A percentile compares a stretch with the other conserved stretches of the same genome.
phyloP scores from a whole-genome alignment of 257 asterid genomes.

The Gentiana macrophylla region DNA sequence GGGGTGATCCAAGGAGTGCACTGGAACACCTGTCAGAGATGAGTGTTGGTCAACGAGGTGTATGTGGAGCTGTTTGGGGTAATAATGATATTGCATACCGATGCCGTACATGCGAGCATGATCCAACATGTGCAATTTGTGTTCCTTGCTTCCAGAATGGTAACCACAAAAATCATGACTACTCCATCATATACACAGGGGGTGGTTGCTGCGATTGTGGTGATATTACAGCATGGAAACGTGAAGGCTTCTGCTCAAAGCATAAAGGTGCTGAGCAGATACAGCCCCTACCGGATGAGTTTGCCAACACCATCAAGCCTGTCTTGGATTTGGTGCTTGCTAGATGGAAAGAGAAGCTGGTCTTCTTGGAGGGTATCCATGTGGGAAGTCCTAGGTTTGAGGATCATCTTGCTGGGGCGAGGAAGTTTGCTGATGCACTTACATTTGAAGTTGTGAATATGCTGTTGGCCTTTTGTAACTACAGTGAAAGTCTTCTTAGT shows the following conservation, averaged over 20 bases:
- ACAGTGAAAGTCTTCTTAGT: conserved; percentile 86
- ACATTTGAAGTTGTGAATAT: conserved; percentile 69
- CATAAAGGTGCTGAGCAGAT: conserved; percentile 89
- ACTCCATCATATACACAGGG: conserved; percentile 73
- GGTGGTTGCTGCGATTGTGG: conserved; percentile 99
- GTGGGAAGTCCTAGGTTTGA: conserved; percentile 30
- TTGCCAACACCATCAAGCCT: conserved; percentile 64
- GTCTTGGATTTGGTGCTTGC: conserved; percentile 55
- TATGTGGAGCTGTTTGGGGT: conserved; percentile 97
- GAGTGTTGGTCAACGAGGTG: conserved; percentile 61
- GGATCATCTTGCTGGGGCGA: conserved; percentile 26
- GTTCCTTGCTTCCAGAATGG: conserved; percentile 95
- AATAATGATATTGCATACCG: conserved; percentile 77
- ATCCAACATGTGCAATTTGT: conserved; percentile 95
- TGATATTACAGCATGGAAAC: conserved; percentile 96
- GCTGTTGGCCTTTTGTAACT: conserved; percentile 67
- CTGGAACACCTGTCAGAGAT: conserved; percentile 44
- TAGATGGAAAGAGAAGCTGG: conserved; percentile 61
- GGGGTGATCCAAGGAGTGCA: conserved; percentile 57
- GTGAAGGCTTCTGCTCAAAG: conserved; percentile 87
- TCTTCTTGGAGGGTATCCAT: conserved; percentile 19
- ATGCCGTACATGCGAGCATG: conserved; percentile 93
- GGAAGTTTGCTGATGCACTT: conserved; percentile 47
- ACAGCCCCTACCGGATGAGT: conserved; percentile 62
- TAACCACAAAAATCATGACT: conserved; percentile 86